Percentiles rank a stretch among this genome's conserved stretches.
These are phyloP conservation scores for Ochetophila trinervis DNA, from an alignment of 306 rosid species.

Conservation along the genomic window DNA sequence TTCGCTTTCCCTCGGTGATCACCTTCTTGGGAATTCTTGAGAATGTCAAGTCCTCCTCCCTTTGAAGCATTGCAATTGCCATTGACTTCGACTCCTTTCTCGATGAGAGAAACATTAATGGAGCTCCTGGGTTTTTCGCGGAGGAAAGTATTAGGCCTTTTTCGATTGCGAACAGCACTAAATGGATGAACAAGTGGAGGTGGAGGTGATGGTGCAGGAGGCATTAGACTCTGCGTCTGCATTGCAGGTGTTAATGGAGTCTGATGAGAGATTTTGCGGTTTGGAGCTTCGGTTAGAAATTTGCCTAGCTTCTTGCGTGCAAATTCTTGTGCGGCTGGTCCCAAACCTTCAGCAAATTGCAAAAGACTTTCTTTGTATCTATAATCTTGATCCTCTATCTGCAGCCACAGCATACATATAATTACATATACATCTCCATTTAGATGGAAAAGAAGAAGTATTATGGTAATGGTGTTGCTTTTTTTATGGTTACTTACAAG, in stretches of 20 bases:
- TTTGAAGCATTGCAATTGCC: conserved; percentile 5
- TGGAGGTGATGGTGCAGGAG: conserved; percentile 11
- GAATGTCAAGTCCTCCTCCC: not conserved
- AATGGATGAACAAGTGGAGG: not conserved
- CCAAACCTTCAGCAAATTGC: conserved; percentile 28
- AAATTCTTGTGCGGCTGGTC: conserved; percentile 30
- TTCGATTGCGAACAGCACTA: not conserved
- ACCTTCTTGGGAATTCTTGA: no score
- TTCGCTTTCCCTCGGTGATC: no score
- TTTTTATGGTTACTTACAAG: conserved; percentile 25
- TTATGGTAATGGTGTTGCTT: no score
- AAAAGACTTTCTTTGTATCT: conserved; percentile 29
- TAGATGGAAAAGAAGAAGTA: no score
- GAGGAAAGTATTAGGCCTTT: not conserved
- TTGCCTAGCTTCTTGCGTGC: conserved; percentile 17
- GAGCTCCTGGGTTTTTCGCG: not conserved
- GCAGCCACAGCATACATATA: no score
- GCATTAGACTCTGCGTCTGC: conserved; percentile 5
- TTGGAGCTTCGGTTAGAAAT: conserved; percentile 5
- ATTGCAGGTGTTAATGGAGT: not conserved
- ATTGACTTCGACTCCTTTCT: not conserved
- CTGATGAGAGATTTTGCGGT: conserved; percentile 2
- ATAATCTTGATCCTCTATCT: conserved; percentile 6
- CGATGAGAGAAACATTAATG: not conserved
- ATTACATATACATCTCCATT: no score